Percentiles rank a stretch among this genome's conserved stretches.
phyloP scores from a whole-genome alignment of 805 yeast species.

The Hanseniaspora vineae region DNA sequence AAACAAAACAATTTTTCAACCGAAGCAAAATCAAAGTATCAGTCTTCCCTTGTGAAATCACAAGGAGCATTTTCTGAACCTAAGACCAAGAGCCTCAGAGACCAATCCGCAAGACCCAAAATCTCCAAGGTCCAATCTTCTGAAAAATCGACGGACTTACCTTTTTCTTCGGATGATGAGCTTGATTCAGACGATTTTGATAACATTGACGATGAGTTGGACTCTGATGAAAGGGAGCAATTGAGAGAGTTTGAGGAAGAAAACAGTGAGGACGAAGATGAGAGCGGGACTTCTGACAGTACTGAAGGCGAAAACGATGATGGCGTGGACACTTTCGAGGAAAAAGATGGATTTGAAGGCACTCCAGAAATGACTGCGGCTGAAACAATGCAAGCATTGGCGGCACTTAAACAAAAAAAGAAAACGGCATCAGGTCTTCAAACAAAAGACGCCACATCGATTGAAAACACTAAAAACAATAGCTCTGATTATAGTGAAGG shows the following conservation, averaged over 20 bases:
- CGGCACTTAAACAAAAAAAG: slow-evolving; percentile 16
- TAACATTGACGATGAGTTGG: slow-evolving; percentile 15
- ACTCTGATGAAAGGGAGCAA: slow-evolving; percentile 10
- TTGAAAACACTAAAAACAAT: slow-evolving; percentile 1
- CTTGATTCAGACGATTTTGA: slow-evolving; percentile 8
- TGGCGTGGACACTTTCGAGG: slow-evolving; percentile 25
- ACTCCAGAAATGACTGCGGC: slow-evolving; percentile 21
- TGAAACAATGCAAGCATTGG: slow-evolving; percentile 25
- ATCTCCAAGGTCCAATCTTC: slow-evolving; percentile 2
- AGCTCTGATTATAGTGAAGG: slow-evolving; percentile 9
- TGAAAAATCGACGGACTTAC: background rate
- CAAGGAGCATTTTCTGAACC: too few relatives aligned
- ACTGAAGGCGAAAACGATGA: slow-evolving; percentile 31
- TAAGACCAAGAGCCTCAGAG: too few relatives aligned
- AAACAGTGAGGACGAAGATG: slow-evolving; percentile 5
- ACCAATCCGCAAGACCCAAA: slow-evolving; percentile 1
- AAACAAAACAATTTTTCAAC: slow-evolving; percentile 24
- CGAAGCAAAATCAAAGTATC: slow-evolving; percentile 19
- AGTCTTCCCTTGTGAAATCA: too few relatives aligned
- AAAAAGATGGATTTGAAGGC: slow-evolving; percentile 10
- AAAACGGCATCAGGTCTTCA: background rate
- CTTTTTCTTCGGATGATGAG: slow-evolving; percentile 4
- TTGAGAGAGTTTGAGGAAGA: slow-evolving; percentile 12
- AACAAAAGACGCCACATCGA: slow-evolving; percentile 8
- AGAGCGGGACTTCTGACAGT: background rate